phyloP scores from a whole-genome alignment of 305 asterid species.

The Lippia alba region DNA sequence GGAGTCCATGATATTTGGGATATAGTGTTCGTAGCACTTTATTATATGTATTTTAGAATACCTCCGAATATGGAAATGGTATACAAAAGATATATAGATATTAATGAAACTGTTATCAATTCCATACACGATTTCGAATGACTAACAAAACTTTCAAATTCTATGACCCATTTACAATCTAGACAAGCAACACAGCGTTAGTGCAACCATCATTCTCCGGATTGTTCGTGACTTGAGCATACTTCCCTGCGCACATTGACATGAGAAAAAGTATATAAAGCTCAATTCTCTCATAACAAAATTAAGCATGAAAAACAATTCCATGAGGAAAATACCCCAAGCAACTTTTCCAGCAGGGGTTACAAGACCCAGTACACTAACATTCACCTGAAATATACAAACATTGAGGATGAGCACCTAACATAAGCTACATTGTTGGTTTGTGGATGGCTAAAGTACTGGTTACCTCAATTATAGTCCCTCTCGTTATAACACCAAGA shows the following conservation, averaged over 20 bases:
- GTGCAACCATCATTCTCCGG: constrained; percentile 98
- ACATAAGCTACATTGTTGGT: constrained; percentile 32
- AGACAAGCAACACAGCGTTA: constrained; percentile 88
- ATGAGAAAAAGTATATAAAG: background rate
- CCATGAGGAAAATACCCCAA: constrained; percentile 66
- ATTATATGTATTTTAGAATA: too few relatives aligned
- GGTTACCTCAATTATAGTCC: constrained; percentile 88
- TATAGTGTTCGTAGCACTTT: too few relatives aligned
- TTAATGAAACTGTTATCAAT: background rate
- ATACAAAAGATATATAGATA: background rate
- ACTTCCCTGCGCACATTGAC: constrained; percentile 78
- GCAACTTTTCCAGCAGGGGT: constrained; percentile 99
- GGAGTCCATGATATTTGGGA: too few relatives aligned
- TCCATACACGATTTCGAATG: background rate
- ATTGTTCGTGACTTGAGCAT: constrained; percentile 93
- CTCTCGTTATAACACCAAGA: constrained; percentile 93
- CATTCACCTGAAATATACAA: constrained; percentile 93
- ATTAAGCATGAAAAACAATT: background rate
- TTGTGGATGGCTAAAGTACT: background rate
- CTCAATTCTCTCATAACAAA: background rate
- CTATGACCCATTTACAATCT: constrained; percentile 16
- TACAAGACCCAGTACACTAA: constrained; percentile 94
- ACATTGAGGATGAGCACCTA: constrained; percentile 20
- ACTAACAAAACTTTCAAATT: background rate
- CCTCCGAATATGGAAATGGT: too few relatives aligned